Evolutionary conservation across 176 grass and related monocot genomes (phyloP), one percentile per base, ranked within the genome.

Genomic region (Eremochloa ophiuroides): DNA sequence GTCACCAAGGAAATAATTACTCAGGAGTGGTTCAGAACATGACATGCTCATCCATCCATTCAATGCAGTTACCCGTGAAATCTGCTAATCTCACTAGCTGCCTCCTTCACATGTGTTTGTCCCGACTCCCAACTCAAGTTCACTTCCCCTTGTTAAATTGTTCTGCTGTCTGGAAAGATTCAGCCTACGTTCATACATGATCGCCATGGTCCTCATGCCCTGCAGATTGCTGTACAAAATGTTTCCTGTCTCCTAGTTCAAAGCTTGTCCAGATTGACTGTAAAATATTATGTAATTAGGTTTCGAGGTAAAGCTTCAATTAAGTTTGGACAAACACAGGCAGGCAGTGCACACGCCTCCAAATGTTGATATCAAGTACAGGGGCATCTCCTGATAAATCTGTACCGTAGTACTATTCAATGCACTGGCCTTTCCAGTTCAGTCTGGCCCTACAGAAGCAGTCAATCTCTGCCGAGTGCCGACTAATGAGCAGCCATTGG

Each of bases 161-260:
- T 55, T 85, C 56, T 23, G 58, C 78, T 51, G 41, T 64, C 67
- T 63, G 23, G 40, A 79, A 78, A 85, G n/a, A 63, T 79, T 63
- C 41, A 85, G 31, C 40, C 75, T 63, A 61, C 74, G 12, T 22
- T 27, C 38, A 18, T 27, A 9, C 82, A 60, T 34, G 27, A 29
- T 30, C 31, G 10, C 33, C 17, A 3, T 34, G 66, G 37, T 58
- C 27, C 47, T 44, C 74, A 20, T 61, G 35, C 20, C 63, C 5
- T 46, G 28, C 61, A 59, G 41, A 12, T 31, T 8, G 50, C 31
- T 29, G 41, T 66, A 16, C 56, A 74, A 74, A 53, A 76, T 59
- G 20, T 33, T 15, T 35, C 39, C 2, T 77, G 46, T 68, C 50
- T 76, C 12, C 41, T 70, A 37, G 29, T 74, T 37, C 6, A 38